Percentiles rank a stretch among this genome's conserved stretches.
phyloP scores from a whole-genome alignment of 345 rosid genomes.

The Eucalyptus albens region DNA sequence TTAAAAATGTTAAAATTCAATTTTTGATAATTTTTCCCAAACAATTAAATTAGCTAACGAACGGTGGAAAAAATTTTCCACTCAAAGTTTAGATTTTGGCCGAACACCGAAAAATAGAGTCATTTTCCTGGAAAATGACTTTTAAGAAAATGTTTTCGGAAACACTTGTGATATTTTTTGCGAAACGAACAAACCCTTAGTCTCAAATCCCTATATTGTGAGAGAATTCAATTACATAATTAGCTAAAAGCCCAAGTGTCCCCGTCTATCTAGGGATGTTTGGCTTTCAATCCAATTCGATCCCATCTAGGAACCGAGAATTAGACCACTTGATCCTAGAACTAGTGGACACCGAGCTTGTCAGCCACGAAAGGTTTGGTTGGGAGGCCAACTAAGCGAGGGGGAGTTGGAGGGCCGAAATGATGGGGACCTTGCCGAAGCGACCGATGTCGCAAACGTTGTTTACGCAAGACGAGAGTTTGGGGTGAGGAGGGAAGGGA shows the following conservation, averaged over 20 bases:
- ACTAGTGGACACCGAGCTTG: neutral
- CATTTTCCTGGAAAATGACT: fast-evolving
- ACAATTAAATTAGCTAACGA: too few relatives aligned
- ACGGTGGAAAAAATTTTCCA: too few relatives aligned
- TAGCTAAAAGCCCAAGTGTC: neutral
- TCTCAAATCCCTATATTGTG: neutral
- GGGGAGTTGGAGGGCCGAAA: neutral
- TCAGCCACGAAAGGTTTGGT: neutral
- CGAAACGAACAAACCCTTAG: fast-evolving
- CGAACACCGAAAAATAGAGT: fast-evolving
- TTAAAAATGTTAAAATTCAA: too few relatives aligned
- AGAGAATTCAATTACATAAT: too few relatives aligned
- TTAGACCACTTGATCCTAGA: too few relatives aligned
- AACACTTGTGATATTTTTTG: too few relatives aligned
- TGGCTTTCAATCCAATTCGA: fast-evolving
- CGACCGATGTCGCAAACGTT: neutral
- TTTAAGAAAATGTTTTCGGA: fast-evolving
- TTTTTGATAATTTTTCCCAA: too few relatives aligned
- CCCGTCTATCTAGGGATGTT: fast-evolving
- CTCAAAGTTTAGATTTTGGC: fast-evolving
- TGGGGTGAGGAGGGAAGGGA: neutral
- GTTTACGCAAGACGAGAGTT: neutral
- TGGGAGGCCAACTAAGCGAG: neutral
- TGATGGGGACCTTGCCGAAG: neutral
- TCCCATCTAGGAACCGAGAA: fast-evolving